phyloP scores from a whole-genome alignment of 176 grass and related monocot species.

The Zoysia pacifica region DNA sequence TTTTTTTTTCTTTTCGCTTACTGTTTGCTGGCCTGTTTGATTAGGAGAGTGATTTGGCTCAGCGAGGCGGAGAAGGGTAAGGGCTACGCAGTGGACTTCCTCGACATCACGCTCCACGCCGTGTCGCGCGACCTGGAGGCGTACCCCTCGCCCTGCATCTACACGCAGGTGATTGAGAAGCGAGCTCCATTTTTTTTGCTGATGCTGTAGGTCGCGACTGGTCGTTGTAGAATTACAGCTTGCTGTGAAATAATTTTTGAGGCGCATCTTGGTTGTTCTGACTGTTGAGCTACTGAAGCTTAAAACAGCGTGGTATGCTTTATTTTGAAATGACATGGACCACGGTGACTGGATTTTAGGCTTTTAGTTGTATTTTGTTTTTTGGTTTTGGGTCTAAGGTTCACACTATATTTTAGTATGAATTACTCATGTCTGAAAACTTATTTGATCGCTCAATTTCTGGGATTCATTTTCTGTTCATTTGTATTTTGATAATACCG shows the following conservation, averaged over 20 bases:
- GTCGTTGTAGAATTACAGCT: background rate
- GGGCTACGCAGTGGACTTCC: slow-evolving; percentile 79
- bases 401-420: slow-evolving; percentile 3
- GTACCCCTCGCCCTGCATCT: slow-evolving; percentile 79
- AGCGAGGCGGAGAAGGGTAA: slow-evolving; percentile 68
- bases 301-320: background rate
- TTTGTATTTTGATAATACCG: background rate
- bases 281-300: background rate
- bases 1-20: background rate
- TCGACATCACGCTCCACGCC: slow-evolving; percentile 79
- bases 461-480: background rate
- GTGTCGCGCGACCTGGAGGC: slow-evolving; percentile 86
- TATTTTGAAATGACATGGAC: slow-evolving; percentile 10
- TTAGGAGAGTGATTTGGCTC: slow-evolving; percentile 92
- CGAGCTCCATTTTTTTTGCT: background rate
- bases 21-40: background rate
- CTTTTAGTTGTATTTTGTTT: slow-evolving; percentile 1
- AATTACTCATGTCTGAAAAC: background rate
- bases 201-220: background rate
- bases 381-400: background rate
- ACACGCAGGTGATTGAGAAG: slow-evolving; percentile 71
- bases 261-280: background rate
- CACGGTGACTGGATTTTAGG: background rate
- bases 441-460: background rate
- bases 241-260: background rate